Evolutionary conservation across 2,329 filamentous ascomycete genomes (phyloP).

Genomic region (Falciphora oryzae): DNA sequence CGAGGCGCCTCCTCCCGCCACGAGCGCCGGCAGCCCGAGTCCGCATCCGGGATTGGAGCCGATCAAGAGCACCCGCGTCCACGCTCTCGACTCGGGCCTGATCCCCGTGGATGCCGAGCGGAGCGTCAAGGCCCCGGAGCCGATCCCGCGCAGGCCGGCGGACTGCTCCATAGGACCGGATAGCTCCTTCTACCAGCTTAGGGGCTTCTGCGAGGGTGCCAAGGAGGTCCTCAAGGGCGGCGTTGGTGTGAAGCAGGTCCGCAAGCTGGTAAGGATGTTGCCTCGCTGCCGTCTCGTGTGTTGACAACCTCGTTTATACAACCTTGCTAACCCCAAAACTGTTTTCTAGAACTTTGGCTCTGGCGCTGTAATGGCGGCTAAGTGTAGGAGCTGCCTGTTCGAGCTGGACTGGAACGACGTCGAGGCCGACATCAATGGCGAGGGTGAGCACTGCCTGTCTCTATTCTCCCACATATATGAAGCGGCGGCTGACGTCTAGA

Average conservation of each 20-base stretch:
- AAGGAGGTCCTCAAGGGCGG: constrained; percentile 43
- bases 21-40: no score
- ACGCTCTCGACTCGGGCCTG: constrained; percentile 14
- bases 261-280: constrained; percentile 37
- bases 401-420: constrained; percentile 48
- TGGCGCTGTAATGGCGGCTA: constrained; percentile 37
- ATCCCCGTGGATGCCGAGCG: constrained; percentile 16
- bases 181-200: constrained; percentile 47
- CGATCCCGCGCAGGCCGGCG: constrained; percentile 19
- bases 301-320: no score
- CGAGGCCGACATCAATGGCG: constrained; percentile 44
- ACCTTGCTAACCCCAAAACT: no score
- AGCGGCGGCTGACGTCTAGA: constrained; percentile 16
- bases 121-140: background rate
- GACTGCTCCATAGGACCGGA: constrained; percentile 37
- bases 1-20: no score
- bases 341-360: constrained; percentile 22
- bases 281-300: background rate
- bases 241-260: constrained; percentile 43
- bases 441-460: constrained; percentile 30
- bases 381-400: constrained; percentile 47
- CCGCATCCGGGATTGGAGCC: constrained; percentile 13
- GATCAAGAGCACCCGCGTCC: background rate
- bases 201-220: constrained; percentile 51
- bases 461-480: background rate